Percentiles rank a stretch among this genome's conserved stretches.
Conservation (phyloP, 441 rosid genomes). For the Sinapis alba region DNA sequence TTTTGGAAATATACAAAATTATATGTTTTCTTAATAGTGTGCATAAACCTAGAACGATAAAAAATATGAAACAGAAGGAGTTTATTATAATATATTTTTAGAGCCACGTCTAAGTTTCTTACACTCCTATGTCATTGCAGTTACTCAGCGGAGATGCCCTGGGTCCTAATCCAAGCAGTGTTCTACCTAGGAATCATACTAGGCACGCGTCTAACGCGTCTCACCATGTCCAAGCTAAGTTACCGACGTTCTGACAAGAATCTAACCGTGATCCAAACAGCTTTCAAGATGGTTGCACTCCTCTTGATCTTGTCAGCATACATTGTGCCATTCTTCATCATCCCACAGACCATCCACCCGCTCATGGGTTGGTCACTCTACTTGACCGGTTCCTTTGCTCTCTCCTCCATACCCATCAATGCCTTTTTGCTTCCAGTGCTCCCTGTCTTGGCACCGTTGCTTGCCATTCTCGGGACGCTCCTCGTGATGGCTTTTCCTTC, state of each 20-base stretch:
- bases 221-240: conserved; percentile 81
- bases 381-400: conserved; percentile 67
- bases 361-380: conserved; percentile 79
- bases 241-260: conserved; percentile 61
- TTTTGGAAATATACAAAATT: too few species aligned
- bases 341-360: conserved; percentile 82
- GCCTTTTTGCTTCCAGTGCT: conserved; percentile 65
- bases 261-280: conserved; percentile 51
- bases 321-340: conserved; percentile 66
- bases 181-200: conserved; percentile 64
- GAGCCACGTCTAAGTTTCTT: conserved; percentile 8
- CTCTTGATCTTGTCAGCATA: conserved; percentile 76
- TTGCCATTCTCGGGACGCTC: conserved; percentile 74
- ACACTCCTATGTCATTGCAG: conserved; percentile 38
- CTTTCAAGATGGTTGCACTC: conserved; percentile 62
- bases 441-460: conserved; percentile 59
- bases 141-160: conserved; percentile 73
- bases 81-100: neutral
- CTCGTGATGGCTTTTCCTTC: conserved; percentile 83
- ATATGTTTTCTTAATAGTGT: too few species aligned
- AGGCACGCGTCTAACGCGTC: conserved; percentile 64
- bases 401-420: conserved; percentile 63
- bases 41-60: too few species aligned
- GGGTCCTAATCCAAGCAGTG: conserved; percentile 58
- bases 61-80: too few species aligned